Base-by-base conservation (phyloP, 495 filamentous ascomycete genomes). In the Cetradonia linearis region DNA sequence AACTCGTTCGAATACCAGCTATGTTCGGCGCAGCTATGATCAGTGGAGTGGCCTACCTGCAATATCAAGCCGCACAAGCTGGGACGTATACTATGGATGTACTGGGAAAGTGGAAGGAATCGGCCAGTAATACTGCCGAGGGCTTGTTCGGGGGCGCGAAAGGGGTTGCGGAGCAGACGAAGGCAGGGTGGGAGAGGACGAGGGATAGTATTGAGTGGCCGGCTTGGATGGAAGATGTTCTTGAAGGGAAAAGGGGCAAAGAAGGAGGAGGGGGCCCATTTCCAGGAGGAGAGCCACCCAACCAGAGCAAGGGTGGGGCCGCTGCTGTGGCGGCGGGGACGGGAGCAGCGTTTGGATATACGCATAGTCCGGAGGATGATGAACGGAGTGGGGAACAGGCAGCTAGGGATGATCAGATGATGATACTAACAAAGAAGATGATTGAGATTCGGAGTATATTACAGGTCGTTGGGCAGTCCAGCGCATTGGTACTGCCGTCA, bases 371-470 rank as follows among this genome's bases (percentile, higher is more conserved):
- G 11, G 90, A 95, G 30, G 79, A 87, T 33, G 90, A 95, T 65
- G 67, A 73, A 0, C 74, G 87, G 28, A 73, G 73, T 28, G 82
- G 80, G 42, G 78, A 79, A 52, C 78, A 88, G 65, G 74, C 75
- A 58, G 87, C 91, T 5, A 83, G 86, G 67, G 92, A 99, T 68
- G 93, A 99, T 67, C 93, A 99, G 71, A 99, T 99, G 92, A 99
- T 99, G 93, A 76, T 95, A 64, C 77, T 99, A 70, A 99, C 93
- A 0, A 91, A 91, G 74, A 95, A 95, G 72, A 99, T 99, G 93
- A 99, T 99, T 68, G 92, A 99, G 71, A 97, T 99, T 56, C 77
- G 94, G 62, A 90, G 85, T 63, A 89, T 99, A 44, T 76, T 99
- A 8, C 85, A 92, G 67, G 83, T 85, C 23, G 86, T 99, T 50